phyloP scores from a whole-genome alignment of 2,329 filamentous ascomycete genomes.

The Pyrenophora teres region DNA sequence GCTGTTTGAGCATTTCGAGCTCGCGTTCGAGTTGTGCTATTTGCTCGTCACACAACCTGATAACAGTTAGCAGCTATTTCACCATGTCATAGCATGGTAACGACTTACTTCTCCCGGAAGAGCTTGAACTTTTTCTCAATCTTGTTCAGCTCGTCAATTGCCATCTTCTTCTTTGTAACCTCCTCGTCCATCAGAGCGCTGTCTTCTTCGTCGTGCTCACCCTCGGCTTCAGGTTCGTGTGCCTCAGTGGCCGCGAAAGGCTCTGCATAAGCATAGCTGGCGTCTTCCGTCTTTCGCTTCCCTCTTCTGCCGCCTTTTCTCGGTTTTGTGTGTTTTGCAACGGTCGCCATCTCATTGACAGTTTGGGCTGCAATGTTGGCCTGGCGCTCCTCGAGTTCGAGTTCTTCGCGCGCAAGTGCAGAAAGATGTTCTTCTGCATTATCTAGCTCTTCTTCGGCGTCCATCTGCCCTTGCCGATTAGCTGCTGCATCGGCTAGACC shows the following conservation, averaged over 20 bases:
- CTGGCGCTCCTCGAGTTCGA: slow-evolving; percentile 42
- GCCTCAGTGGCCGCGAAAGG: slow-evolving; percentile 67
- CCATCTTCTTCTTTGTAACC: slow-evolving; percentile 76
- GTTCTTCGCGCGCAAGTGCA: slow-evolving; percentile 38
- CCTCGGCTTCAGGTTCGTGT: slow-evolving; percentile 58
- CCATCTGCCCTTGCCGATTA: slow-evolving; percentile 34
- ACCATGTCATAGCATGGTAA: neutral
- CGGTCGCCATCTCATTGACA: slow-evolving; percentile 41
- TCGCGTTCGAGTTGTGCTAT: slow-evolving; percentile 77
- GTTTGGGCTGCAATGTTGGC: slow-evolving; percentile 41
- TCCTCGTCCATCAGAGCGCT: slow-evolving; percentile 46
- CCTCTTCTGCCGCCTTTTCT: slow-evolving; percentile 51
- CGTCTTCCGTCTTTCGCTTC: slow-evolving; percentile 57
- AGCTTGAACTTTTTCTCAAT: slow-evolving; percentile 89
- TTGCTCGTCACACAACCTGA: slow-evolving; percentile 84
- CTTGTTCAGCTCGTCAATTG: slow-evolving; percentile 75
- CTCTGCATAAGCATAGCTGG: slow-evolving; percentile 33
- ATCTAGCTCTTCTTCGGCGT: slow-evolving; percentile 59
- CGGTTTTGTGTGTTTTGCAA: slow-evolving; percentile 44
- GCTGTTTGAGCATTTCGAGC: slow-evolving; percentile 62
- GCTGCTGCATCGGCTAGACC: slow-evolving; percentile 38
- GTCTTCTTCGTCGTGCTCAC: slow-evolving; percentile 53
- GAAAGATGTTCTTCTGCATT: slow-evolving; percentile 46
- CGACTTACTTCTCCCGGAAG: slow-evolving; percentile 75
- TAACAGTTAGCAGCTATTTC: slow-evolving; percentile 25